Conservation (phyloP, 2,329 filamentous ascomycete species). For the Botrytis cinerea region DNA sequence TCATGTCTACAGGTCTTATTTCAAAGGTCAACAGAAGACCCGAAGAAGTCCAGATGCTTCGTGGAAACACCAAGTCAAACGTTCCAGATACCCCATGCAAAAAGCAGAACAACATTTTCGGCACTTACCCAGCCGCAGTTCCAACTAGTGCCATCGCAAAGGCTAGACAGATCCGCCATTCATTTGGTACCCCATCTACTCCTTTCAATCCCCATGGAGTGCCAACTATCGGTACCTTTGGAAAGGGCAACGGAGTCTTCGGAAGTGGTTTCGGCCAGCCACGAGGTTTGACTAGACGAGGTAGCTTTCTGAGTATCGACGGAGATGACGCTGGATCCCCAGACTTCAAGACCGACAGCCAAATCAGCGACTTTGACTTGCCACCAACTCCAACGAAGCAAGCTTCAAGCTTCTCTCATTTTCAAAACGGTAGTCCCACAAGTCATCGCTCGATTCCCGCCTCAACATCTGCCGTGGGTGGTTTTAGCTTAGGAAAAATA, state of each 20-base stretch:
- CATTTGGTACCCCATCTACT: constrained; percentile 78
- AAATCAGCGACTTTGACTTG: constrained; percentile 67
- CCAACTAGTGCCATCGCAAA: constrained; percentile 63
- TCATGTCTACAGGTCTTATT: constrained; percentile 91
- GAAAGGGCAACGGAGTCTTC: constrained; percentile 61
- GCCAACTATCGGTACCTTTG: constrained; percentile 50
- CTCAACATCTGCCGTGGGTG: constrained; percentile 35
- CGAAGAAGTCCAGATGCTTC: constrained; percentile 60
- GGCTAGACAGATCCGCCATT: constrained; percentile 64
- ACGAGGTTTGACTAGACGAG: constrained; percentile 46
- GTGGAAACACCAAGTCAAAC: constrained; percentile 58
- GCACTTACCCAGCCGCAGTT: constrained; percentile 60
- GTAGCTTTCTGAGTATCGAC: constrained; percentile 80
- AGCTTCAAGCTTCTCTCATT: constrained; percentile 43
- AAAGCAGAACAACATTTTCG: constrained; percentile 72
- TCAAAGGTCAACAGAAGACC: constrained; percentile 90
- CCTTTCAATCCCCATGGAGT: constrained; percentile 68
- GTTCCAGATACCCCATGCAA: constrained; percentile 98
- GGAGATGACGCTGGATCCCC: constrained; percentile 54
- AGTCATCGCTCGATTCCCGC: constrained; percentile 35
- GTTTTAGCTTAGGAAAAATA: constrained; percentile 35
- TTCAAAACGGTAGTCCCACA: constrained; percentile 39
- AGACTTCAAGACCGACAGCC: constrained; percentile 63
- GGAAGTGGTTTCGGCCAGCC: constrained; percentile 53
- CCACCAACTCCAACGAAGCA: constrained; percentile 95